These are phyloP conservation scores for Nannizziopsis arthrosporioides DNA, from an alignment of 2,329 filamentous ascomycete species.

Conservation along the genomic window DNA sequence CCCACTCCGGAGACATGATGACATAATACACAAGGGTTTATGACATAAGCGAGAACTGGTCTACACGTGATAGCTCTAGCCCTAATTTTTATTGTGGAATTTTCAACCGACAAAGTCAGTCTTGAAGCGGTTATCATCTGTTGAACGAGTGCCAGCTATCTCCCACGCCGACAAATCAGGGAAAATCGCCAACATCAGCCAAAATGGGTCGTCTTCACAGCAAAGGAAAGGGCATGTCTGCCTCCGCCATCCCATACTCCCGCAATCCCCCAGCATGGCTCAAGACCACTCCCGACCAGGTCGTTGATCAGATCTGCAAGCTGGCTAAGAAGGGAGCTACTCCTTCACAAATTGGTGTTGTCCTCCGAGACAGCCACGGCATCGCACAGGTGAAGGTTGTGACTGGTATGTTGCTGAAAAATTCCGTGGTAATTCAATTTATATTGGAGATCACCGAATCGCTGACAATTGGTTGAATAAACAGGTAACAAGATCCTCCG, in stretches of 20 bases:
- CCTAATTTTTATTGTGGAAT: not conserved
- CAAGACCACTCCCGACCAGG: conserved; percentile 97
- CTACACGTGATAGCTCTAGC: not conserved
- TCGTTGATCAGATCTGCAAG: conserved; percentile 98
- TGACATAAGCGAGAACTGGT: not conserved
- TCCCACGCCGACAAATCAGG: conserved; percentile 3
- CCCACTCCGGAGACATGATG: no score
- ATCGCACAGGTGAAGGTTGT: conserved; percentile 96
- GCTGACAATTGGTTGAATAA: conserved; percentile 25
- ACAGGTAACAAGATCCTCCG: conserved; percentile 98
- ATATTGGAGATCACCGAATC: not conserved
- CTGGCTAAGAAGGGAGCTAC: conserved; percentile 98
- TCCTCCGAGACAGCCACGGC: conserved; percentile 96
- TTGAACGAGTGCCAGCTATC: conserved; percentile 12
- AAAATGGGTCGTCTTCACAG: conserved; percentile 93
- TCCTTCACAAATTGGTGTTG: conserved; percentile 96
- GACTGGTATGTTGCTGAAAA: conserved; percentile 55
- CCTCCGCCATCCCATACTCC: conserved; percentile 93
- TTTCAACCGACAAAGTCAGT: not conserved
- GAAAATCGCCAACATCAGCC: conserved; percentile 9
- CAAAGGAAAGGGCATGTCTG: conserved; percentile 98
- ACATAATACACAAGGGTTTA: no score
- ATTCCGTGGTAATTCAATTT: no score
- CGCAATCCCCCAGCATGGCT: conserved; percentile 87
- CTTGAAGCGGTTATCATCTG: conserved; percentile 5